Base-by-base conservation (phyloP, 2,329 filamentous ascomycete species). In the Elsinoe ampelina region DNA sequence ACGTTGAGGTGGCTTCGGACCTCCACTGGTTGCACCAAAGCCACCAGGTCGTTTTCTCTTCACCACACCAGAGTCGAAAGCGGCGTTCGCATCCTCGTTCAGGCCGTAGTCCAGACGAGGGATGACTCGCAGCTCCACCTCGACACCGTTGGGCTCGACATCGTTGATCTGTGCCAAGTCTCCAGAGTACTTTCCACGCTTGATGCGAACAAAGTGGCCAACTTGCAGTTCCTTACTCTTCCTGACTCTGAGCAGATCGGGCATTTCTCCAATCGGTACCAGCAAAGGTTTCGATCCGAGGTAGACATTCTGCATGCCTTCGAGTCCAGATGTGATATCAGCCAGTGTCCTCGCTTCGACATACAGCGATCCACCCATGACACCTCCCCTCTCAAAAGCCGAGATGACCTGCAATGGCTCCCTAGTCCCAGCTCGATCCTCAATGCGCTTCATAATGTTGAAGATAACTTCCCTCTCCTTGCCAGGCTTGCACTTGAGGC, bases 221-320 rank as follows among this genome's bases (percentile, higher is more conserved):
- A 86, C 87, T 64, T 93, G 84, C 34, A 98, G 77, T 22, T 84
- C 84, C 48, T 90, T 87, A 2, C 87, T 92, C 74, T 95, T 95
- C 59, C 83, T 85, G 26, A 95, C 89, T 54, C 90, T 84, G 15
- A 98, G 78, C n/a, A 98, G 80, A 71, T 97, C 93, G 1, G 93
- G 92, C 85, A 96, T 95, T 72, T 98, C 93, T 70, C 95, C 95
- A 66, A 97, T 90, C 50, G 93, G 89, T 41, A 98, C 89, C 54
- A 97, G 77, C 43, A 91, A 82, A 74, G 93, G 85, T 71, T 90
- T 93, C 26, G 83, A 86, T 57, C 89, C 84, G 55, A 92, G 88
- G 69, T 96, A 98, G 36, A 95, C 87, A 67, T 95, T 90, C 60
- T 89, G 81, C 66, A 98, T 82, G 41, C 85, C 87, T 60, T 95